Evolutionary conservation across 257 asterid species (phyloP).

Genomic region (Nemophila menziesii): DNA sequence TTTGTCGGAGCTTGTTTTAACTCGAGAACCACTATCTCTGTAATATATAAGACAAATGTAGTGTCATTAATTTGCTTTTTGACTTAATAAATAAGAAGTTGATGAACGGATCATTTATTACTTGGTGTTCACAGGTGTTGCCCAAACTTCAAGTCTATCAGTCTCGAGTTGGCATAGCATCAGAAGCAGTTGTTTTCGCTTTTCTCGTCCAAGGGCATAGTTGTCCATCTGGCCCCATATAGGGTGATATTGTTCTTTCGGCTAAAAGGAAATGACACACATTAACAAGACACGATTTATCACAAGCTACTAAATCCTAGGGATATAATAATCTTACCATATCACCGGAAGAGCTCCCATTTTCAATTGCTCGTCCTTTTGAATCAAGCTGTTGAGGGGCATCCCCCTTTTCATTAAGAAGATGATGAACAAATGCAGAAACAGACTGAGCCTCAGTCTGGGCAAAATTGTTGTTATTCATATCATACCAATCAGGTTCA

Average conservation of each 20-base stretch:
- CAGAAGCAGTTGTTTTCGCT: conserved; percentile 77
- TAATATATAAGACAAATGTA: too few species aligned
- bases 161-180: conserved; percentile 97
- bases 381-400: conserved; percentile 35
- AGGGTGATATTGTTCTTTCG: conserved; percentile 86
- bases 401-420: conserved; percentile 55
- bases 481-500: conserved; percentile 85
- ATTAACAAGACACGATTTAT: neutral
- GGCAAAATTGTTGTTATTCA: conserved; percentile 66
- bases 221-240: conserved; percentile 97
- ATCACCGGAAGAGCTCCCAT: conserved; percentile 52
- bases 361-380: conserved; percentile 45
- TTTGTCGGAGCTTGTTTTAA: conserved; percentile 77
- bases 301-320: neutral
- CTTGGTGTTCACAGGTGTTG: conserved; percentile 90
- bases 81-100: conserved; percentile 5
- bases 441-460: conserved; percentile 91
- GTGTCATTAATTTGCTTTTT: neutral
- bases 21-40: conserved; percentile 72
- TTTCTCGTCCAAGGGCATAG: conserved; percentile 75
- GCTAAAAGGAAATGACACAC: neutral
- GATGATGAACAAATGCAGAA: conserved; percentile 72
- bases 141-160: conserved; percentile 99
- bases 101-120: conserved; percentile 22
- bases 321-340: conserved; percentile 42